These are phyloP conservation scores for Nicotiana undulata DNA, from an alignment of 257 asterid genomes.

Conservation along the genomic window DNA sequence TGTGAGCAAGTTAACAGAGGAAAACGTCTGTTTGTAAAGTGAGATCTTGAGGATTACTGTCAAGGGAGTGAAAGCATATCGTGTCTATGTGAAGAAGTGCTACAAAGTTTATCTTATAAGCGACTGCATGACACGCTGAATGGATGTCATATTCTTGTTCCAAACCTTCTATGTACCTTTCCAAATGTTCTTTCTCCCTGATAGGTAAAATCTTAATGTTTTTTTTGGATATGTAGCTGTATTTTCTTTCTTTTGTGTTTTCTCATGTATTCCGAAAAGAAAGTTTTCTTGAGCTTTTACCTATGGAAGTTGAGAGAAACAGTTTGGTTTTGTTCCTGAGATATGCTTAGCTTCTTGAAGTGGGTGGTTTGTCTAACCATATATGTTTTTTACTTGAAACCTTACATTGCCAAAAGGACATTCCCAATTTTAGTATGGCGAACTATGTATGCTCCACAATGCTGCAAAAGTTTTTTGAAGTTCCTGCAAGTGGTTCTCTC, in stretches of 20 bases:
- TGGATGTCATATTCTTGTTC: background rate
- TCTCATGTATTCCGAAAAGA: background rate
- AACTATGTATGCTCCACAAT: no score
- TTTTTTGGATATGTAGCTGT: background rate
- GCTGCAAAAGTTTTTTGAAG: no score
- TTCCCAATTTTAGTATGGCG: no score
- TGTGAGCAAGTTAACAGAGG: background rate
- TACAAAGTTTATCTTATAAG: background rate
- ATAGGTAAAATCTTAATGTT: background rate
- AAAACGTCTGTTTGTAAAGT: background rate
- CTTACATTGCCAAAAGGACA: no score
- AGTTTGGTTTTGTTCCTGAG: background rate
- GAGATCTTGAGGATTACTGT: constrained; percentile 1
- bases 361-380: no score
- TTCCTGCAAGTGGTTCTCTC: no score
- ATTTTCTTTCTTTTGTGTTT: background rate
- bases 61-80: background rate
- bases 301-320: background rate
- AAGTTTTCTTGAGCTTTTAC: background rate
- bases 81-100: background rate
- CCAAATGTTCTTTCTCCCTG: background rate
- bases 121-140: background rate
- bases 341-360: background rate
- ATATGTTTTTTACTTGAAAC: no score
- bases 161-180: background rate